phyloP scores from a whole-genome alignment of 495 filamentous ascomycete genomes.

The Tetracladium marchalianum region DNA sequence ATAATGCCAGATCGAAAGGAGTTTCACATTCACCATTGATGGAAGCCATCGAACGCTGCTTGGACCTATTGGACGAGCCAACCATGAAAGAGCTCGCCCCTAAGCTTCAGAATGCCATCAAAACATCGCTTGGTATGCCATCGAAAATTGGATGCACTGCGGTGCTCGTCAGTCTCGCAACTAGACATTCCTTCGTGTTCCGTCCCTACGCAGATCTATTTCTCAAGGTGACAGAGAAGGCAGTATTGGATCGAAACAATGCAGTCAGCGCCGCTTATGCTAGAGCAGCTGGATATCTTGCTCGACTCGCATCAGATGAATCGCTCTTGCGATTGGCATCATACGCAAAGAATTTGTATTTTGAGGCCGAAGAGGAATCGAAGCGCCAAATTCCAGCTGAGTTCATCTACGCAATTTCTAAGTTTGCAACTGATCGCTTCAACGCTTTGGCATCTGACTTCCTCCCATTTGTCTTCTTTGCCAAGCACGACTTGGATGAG shows the following conservation, averaged over 20 bases:
- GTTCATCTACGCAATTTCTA: constrained; percentile 66
- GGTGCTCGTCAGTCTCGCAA: constrained; percentile 78
- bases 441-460: constrained; percentile 61
- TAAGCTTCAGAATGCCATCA: constrained; percentile 65
- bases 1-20: constrained; percentile 68
- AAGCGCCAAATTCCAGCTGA: constrained; percentile 68
- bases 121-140: constrained; percentile 77
- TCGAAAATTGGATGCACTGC: constrained; percentile 85
- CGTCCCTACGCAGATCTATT: constrained; percentile 68
- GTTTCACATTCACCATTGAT: constrained; percentile 83
- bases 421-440: constrained; percentile 83
- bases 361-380: constrained; percentile 65
- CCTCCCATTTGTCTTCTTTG: constrained; percentile 80
- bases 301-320: constrained; percentile 62
- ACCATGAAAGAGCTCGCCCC: constrained; percentile 66
- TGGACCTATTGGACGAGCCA: constrained; percentile 71
- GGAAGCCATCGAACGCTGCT: constrained; percentile 83
- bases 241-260: constrained; percentile 81
- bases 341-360: constrained; percentile 63
- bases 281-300: constrained; percentile 72
- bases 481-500: constrained; percentile 72
- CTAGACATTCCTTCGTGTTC: constrained; percentile 63
- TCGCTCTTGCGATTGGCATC: constrained; percentile 55
- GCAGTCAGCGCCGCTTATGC: constrained; percentile 83
- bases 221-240: constrained; percentile 64